Conservation (phyloP, 1,284 basidiomycete genomes). For the Trichosporon sp. region DNA sequence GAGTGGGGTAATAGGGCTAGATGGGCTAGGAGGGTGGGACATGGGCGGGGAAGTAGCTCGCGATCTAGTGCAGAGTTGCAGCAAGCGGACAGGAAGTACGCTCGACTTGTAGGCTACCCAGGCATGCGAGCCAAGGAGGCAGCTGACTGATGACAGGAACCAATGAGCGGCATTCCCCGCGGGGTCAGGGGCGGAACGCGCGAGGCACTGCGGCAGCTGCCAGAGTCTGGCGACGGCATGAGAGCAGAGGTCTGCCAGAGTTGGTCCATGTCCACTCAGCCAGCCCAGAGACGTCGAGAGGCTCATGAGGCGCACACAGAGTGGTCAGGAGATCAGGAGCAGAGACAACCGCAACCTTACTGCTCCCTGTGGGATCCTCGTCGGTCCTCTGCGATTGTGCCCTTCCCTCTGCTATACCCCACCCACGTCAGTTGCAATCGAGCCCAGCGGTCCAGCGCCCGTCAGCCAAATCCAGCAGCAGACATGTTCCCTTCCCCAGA, state of each 20-base stretch:
- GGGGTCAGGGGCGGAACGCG: background rate
- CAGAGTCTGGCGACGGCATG: background rate
- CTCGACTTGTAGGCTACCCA: background rate
- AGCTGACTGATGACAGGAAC: background rate
- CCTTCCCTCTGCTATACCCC: background rate
- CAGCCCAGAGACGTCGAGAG: too few relatives aligned
- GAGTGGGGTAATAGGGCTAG: background rate
- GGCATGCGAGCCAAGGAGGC: background rate
- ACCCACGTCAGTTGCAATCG: background rate
- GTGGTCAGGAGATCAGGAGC: background rate
- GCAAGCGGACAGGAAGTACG: background rate
- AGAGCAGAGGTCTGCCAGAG: background rate
- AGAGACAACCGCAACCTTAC: background rate
- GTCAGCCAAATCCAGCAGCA: background rate
- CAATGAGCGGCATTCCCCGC: slow-evolving; percentile 1
- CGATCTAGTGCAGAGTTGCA: too few relatives aligned
- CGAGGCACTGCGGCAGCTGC: background rate
- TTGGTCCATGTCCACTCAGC: too few relatives aligned
- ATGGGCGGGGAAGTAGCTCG: background rate
- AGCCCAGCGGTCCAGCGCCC: background rate
- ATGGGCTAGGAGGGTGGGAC: background rate
- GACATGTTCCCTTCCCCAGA: too few relatives aligned
- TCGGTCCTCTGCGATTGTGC: too few relatives aligned
- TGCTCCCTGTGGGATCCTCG: background rate
- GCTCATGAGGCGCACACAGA: too few relatives aligned